phyloP scores from a whole-genome alignment of 2,329 filamentous ascomycete species.

The Colletotrichum agaves region DNA sequence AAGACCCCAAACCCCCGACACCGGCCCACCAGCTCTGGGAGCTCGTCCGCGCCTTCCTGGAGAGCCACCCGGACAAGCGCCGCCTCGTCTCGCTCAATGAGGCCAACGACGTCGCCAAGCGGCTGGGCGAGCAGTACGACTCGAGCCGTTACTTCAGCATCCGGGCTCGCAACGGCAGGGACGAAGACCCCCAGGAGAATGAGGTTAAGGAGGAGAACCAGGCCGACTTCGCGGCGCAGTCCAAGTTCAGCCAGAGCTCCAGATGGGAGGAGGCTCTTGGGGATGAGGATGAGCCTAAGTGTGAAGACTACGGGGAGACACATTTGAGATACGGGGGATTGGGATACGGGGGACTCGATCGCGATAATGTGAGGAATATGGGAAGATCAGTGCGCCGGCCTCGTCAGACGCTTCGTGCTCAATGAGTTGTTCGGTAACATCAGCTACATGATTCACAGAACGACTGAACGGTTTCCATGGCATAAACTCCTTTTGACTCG shows the following conservation, averaged over 20 bases:
- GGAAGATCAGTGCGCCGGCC: no score
- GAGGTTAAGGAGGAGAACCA: conserved; percentile 40
- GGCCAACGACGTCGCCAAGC: conserved; percentile 67
- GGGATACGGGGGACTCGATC: neutral
- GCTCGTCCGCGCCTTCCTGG: conserved; percentile 41
- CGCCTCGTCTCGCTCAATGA: conserved; percentile 65
- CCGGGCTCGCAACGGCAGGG: conserved; percentile 42
- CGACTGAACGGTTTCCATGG: no score
- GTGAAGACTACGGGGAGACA: conserved; percentile 16
- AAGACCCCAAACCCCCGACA: neutral
- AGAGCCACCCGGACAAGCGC: conserved; percentile 51
- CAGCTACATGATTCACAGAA: no score
- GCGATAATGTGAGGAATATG: neutral
- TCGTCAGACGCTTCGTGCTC: no score
- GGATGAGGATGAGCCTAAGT: conserved; percentile 5
- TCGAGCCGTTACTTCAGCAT: conserved; percentile 51
- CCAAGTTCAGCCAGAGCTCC: neutral
- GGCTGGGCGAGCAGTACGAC: conserved; percentile 62
- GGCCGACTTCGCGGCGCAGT: conserved; percentile 46
- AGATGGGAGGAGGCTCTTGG: conserved; percentile 7
- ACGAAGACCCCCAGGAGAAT: conserved; percentile 42
- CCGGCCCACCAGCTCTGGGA: conserved; percentile 38
- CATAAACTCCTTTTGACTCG: no score
- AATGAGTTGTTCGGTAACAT: no score
- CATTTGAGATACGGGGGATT: neutral